Conservation (phyloP, 305 asterid species). For the Solanum chacoense region DNA sequence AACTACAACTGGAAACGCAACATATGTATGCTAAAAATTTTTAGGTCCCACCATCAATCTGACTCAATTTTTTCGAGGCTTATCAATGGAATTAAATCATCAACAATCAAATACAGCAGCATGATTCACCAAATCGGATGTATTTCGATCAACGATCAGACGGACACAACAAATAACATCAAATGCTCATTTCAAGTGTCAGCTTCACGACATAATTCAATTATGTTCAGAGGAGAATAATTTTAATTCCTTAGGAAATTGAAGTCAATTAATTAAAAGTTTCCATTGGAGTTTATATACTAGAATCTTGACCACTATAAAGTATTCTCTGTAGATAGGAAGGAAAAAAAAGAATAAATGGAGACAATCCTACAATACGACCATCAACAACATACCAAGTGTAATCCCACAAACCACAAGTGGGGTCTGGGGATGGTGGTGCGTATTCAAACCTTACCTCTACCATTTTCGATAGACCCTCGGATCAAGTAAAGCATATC, state of each 20-base stretch:
- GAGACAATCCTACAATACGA: not conserved
- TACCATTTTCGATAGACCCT: not conserved
- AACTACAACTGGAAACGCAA: not conserved
- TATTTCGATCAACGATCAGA: not conserved
- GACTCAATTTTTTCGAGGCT: not conserved
- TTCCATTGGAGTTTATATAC: not conserved
- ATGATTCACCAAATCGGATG: conserved; percentile 8
- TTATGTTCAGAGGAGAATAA: not conserved
- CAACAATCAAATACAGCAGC: conserved; percentile 9
- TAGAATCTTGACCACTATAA: not conserved
- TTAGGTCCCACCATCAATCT: not conserved
- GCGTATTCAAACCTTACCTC: not conserved
- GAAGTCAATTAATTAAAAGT: not conserved
- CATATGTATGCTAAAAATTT: not conserved
- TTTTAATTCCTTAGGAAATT: not conserved
- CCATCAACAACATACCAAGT: not conserved
- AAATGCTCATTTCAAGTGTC: not conserved
- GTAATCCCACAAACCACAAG: not conserved
- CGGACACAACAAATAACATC: not conserved
- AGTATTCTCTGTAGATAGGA: not conserved
- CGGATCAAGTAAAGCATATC: not conserved
- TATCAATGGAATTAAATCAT: conserved; percentile 6
- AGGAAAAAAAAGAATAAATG: not conserved
- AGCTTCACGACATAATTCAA: not conserved
- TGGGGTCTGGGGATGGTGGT: not conserved